These are phyloP conservation scores for Monosporascus sp. DNA, from an alignment of 2,329 filamentous ascomycete genomes.

Conservation along the genomic window DNA sequence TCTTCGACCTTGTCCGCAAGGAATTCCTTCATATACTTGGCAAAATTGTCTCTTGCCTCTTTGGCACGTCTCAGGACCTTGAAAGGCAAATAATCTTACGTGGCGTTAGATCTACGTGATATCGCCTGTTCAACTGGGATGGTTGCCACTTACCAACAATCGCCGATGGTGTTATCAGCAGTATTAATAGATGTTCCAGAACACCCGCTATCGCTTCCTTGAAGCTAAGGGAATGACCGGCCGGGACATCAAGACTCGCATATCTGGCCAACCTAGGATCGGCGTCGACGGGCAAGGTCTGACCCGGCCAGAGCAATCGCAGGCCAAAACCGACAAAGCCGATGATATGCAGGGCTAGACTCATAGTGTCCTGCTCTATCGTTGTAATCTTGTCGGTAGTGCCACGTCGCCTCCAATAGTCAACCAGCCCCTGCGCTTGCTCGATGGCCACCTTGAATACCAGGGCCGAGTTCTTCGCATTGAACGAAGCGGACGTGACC, in stretches of 20 bases:
- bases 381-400: conserved; percentile 45
- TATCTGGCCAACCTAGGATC: conserved; percentile 43
- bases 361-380: conserved; percentile 62
- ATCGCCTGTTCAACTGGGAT: neutral
- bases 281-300: conserved; percentile 39
- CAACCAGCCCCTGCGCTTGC: conserved; percentile 60
- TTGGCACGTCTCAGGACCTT: conserved; percentile 45
- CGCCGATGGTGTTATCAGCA: conserved; percentile 55
- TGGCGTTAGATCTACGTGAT: conserved; percentile 2
- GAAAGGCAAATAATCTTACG: conserved; percentile 38
- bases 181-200: conserved; percentile 57
- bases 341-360: conserved; percentile 50
- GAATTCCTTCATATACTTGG: conserved; percentile 65
- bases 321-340: conserved; percentile 68
- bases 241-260: conserved; percentile 37
- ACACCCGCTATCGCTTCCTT: conserved; percentile 55
- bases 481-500: conserved; percentile 66
- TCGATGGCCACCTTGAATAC: conserved; percentile 58
- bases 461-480: conserved; percentile 67
- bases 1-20: conserved; percentile 53
- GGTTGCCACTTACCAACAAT: conserved; percentile 39
- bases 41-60: conserved; percentile 56
- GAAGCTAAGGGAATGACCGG: conserved; percentile 60
- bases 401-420: conserved; percentile 45
- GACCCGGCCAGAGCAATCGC: conserved; percentile 57